Percentiles rank a stretch among this genome's conserved stretches.
Conservation (phyloP, 371 early-diverging fungal genomes). For the Fennellomyces sp. region DNA sequence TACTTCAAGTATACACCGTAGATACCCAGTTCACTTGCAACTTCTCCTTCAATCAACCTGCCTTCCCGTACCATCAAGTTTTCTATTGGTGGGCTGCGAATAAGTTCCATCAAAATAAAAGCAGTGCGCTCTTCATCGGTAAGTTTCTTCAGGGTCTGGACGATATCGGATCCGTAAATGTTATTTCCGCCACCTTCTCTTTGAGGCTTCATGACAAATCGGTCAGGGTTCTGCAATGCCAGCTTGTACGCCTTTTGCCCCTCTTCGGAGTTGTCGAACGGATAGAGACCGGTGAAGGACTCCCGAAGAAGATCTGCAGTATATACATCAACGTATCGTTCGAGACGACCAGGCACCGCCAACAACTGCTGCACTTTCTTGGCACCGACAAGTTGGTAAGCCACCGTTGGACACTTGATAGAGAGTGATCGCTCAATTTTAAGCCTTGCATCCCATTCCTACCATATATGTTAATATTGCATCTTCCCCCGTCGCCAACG, state of each 20-base stretch:
- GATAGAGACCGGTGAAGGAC: conserved; percentile 90
- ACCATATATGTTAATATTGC: background rate
- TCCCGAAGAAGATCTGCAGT: conserved; percentile 64
- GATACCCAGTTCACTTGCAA: conserved; percentile 92
- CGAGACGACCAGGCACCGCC: conserved; percentile 79
- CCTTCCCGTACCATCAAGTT: conserved; percentile 87
- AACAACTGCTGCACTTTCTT: conserved; percentile 97
- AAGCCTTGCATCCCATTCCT: conserved; percentile 88
- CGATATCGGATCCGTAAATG: conserved; percentile 89
- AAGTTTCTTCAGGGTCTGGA: conserved; percentile 52
- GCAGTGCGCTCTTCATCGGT: conserved; percentile 69
- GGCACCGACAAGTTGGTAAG: conserved; percentile 93
- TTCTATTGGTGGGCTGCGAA: conserved; percentile 75
- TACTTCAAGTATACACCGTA: conserved; percentile 89
- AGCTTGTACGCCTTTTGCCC: conserved; percentile 71
- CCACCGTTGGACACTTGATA: conserved; percentile 89
- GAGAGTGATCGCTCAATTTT: conserved; percentile 82
- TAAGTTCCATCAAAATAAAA: conserved; percentile 92
- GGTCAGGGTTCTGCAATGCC: conserved; percentile 67
- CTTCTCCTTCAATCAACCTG: conserved; percentile 67
- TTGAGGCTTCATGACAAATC: conserved; percentile 94
- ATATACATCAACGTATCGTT: conserved; percentile 67
- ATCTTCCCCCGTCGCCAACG: no score
- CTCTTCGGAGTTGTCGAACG: conserved; percentile 73
- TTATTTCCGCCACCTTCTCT: conserved; percentile 98